Conservation (phyloP, 257 asterid species). For the Solanum pinnatisectum region DNA sequence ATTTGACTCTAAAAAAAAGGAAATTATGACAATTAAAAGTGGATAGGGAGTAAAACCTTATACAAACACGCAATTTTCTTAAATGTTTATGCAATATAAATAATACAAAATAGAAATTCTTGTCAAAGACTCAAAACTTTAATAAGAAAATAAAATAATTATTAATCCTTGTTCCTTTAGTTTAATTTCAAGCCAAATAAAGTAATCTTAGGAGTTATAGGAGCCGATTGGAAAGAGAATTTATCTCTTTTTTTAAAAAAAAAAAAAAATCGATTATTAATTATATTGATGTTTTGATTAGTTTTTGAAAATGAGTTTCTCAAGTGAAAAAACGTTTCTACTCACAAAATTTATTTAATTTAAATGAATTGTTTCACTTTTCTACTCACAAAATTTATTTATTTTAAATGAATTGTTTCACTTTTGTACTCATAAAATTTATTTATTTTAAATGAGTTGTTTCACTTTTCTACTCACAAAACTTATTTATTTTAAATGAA, state of each 20-base stretch:
- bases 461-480: neutral
- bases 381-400: neutral
- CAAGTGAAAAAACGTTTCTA: neutral
- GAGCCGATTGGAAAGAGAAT: neutral
- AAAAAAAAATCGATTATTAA: neutral
- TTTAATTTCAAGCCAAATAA: neutral
- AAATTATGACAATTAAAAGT: no score
- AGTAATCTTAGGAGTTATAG: neutral
- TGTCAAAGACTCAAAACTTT: neutral
- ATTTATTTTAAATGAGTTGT: no score
- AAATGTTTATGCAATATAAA: neutral
- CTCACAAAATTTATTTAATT: neutral
- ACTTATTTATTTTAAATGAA: neutral
- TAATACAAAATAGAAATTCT: neutral
- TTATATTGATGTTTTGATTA: neutral
- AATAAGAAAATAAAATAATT: neutral
- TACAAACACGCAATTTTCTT: neutral
- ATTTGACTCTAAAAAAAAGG: neutral
- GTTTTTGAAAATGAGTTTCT: neutral
- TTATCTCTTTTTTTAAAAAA: neutral
- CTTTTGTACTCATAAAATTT: no score
- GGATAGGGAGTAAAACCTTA: neutral
- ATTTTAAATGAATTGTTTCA: no score
- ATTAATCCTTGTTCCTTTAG: neutral
- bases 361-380: no score